Conservation (phyloP, 257 asterid species). For the Parsonsia alboflavescens region DNA sequence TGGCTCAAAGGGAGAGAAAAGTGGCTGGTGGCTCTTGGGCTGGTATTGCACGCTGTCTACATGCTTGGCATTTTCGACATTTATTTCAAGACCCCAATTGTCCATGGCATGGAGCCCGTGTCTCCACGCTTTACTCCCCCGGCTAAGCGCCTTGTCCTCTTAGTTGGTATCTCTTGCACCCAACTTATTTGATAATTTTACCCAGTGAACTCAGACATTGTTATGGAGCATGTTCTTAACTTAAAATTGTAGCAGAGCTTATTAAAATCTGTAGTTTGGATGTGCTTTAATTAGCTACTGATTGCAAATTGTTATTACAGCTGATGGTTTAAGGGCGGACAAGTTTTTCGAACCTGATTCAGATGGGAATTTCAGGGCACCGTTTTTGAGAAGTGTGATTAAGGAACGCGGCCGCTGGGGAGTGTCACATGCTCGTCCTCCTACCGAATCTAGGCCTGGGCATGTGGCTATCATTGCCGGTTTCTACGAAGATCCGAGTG, state of each 20-base stretch:
- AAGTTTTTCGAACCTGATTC: constrained; percentile 92
- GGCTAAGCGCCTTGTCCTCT: constrained; percentile 80
- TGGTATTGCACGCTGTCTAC: constrained; percentile 88
- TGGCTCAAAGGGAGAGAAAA: constrained; percentile 60
- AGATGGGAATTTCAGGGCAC: constrained; percentile 74
- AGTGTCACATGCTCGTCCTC: constrained; percentile 98
- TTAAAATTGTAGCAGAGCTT: neutral
- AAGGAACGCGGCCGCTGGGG: constrained; percentile 96
- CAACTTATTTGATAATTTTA: constrained; percentile 37
- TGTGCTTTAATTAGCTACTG: neutral
- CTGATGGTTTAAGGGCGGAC: constrained; percentile 97
- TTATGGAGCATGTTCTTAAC: neutral
- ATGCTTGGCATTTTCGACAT: constrained; percentile 98
- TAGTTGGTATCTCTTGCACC: constrained; percentile 55
- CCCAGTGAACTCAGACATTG: constrained; percentile 16
- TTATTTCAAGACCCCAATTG: constrained; percentile 90
- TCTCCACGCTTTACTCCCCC: constrained; percentile 71
- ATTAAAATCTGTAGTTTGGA: neutral
- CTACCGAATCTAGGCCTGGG: constrained; percentile 97
- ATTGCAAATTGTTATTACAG: constrained; percentile 38
- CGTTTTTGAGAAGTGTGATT: constrained; percentile 85
- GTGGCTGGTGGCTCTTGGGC: constrained; percentile 84
- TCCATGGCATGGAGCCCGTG: constrained; percentile 94
- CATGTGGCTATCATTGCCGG: constrained; percentile 99
- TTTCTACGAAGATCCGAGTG: constrained; percentile 97